Base-by-base conservation (phyloP, 108 stramenopile species). In the Cyclotella cryptica region DNA sequence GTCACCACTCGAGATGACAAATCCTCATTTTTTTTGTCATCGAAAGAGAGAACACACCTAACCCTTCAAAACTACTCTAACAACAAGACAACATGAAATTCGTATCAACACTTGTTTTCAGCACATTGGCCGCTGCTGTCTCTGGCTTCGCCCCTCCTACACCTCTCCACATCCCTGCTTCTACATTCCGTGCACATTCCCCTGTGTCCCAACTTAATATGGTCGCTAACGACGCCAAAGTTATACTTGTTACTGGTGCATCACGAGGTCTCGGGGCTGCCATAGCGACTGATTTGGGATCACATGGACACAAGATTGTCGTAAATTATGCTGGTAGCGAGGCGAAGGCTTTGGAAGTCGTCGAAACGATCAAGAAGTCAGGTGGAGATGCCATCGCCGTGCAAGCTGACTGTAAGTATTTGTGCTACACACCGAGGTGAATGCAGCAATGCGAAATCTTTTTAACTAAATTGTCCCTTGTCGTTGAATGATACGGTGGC, bases 321-420 rank as follows among this genome's bases (percentile, higher is more conserved):
- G 92, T 98, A 64, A 98, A 98, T 84, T 98, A 97, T 71, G 92
- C 93, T n/a, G 86, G 93, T 44, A 87, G 85, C 53, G 80, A 94
- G 67, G 96, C 81, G 13, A 66, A 89, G 19, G 98, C 97, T 13
- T 83, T 93, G 44, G 92, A 83, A 11, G 91, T 94, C 19, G 95
- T 97, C 12, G 85, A 87, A 22, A 79, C 87, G 55, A 95, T 98
- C 76, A 91, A 94, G 73, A 90, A 73, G 39, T 76, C 75, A 46
- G 93, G 93, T 52, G 93, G 89, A 52, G 88, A 92, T 70, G 93
- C 93, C 39, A 82, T 94, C 42, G 97, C 96, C 42, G 84, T 95
- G 46, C 85, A 97, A 74, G 95, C 96, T 10, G 85, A 96, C 71
- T 91, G 93, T 94, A 71, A 94, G 93, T 87, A 41, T 0, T 22